phyloP scores from a whole-genome alignment of 2,329 filamentous ascomycete genomes.

The Amauroascus niger region DNA sequence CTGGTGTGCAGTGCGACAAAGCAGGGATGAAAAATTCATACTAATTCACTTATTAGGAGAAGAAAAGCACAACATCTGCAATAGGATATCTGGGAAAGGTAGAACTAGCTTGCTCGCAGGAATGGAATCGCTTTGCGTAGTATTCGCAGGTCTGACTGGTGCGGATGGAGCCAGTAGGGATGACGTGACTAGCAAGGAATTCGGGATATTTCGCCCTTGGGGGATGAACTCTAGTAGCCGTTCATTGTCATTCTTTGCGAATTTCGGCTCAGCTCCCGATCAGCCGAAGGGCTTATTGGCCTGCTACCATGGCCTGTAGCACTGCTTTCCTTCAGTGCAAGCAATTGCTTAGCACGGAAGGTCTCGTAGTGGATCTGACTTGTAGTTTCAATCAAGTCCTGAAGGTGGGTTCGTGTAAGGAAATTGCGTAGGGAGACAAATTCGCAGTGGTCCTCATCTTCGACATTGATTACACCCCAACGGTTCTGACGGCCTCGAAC shows the following conservation, averaged over 20 bases:
- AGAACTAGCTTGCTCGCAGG: constrained; percentile 4
- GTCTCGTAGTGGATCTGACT: constrained; percentile 99
- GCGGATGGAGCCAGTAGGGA: neutral
- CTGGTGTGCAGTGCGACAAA: neutral
- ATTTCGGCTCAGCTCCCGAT: constrained; percentile 91
- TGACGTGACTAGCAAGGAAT: neutral
- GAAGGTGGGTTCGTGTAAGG: constrained; percentile 92
- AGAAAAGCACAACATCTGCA: constrained; percentile 7
- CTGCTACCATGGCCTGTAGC: constrained; percentile 68
- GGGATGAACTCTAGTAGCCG: constrained; percentile 61
- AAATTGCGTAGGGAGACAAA: constrained; percentile 98
- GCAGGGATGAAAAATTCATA: constrained; percentile 3
- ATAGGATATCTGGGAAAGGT: constrained; percentile 10
- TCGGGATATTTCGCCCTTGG: neutral
- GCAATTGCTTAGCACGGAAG: constrained; percentile 97
- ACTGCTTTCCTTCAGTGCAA: constrained; percentile 96
- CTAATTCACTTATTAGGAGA: constrained; percentile 8
- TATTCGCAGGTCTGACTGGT: neutral
- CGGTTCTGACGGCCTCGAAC: constrained; percentile 96
- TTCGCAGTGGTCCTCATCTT: constrained; percentile 99
- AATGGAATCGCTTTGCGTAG: constrained; percentile 3
- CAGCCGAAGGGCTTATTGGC: constrained; percentile 89
- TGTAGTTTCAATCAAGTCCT: constrained; percentile 98
- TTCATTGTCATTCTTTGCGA: constrained; percentile 98
- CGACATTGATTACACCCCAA: constrained; percentile 99